Evolutionary conservation across 2,329 filamentous ascomycete genomes (phyloP).

Genomic region (Cytospora piceae): DNA sequence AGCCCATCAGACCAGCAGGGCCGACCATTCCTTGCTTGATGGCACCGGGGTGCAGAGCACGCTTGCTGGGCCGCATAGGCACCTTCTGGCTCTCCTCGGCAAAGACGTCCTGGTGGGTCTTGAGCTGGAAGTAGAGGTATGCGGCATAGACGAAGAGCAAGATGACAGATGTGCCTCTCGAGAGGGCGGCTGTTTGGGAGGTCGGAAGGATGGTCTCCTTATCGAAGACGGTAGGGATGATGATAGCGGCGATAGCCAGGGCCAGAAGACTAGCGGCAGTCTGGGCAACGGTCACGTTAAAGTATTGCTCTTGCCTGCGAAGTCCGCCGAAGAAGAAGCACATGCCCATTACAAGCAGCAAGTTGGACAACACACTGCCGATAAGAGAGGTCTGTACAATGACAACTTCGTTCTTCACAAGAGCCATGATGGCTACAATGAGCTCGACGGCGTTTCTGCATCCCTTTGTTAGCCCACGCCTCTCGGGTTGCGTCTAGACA

Average conservation of each 20-base stretch:
- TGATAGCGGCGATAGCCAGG: slow-evolving; percentile 77
- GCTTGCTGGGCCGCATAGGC: slow-evolving; percentile 42
- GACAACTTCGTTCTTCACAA: slow-evolving; percentile 72
- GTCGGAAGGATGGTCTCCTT: slow-evolving; percentile 47
- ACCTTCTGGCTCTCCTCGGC: slow-evolving; percentile 80
- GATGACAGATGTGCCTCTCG: slow-evolving; percentile 76
- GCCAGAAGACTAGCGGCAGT: slow-evolving; percentile 82
- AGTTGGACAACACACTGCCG: slow-evolving; percentile 87
- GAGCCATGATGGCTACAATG: slow-evolving; percentile 84
- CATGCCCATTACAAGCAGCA: slow-evolving; percentile 87
- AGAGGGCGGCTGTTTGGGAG: slow-evolving; percentile 62
- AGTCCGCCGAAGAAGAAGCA: slow-evolving; percentile 89
- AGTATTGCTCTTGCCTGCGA: slow-evolving; percentile 79
- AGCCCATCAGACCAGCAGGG: slow-evolving; percentile 45
- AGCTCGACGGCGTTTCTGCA: slow-evolving; percentile 80
- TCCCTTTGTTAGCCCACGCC: slow-evolving; percentile 30
- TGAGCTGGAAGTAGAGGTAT: slow-evolving; percentile 90
- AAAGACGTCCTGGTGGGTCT: slow-evolving; percentile 81
- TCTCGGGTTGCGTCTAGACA: neutral
- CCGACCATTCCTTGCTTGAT: slow-evolving; percentile 46
- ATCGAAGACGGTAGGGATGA: slow-evolving; percentile 88
- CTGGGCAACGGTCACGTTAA: slow-evolving; percentile 91
- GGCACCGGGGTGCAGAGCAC: slow-evolving; percentile 39
- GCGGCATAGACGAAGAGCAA: slow-evolving; percentile 80
- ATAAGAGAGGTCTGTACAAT: slow-evolving; percentile 94